Evolutionary conservation across 371 early-diverging fungal genomes (phyloP), one percentile per base, ranked within the genome.

Genomic region (Paraphysoderma sedebokerense): DNA sequence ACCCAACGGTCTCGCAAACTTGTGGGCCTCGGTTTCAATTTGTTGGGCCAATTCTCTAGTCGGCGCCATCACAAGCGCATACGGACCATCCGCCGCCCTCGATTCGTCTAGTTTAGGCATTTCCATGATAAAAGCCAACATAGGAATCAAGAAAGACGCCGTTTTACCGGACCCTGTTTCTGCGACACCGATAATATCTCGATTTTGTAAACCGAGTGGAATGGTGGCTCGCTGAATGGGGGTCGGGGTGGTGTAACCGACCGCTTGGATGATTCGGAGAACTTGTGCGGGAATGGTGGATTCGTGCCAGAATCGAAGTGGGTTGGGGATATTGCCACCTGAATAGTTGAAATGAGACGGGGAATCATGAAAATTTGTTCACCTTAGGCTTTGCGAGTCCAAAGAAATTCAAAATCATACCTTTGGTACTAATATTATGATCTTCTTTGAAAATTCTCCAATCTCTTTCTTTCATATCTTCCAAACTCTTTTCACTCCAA

Each of bases 381-480:
- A n/a, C n/a, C n/a, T 34, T n/a, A 12, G 35, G n/a, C 12, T 20
- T 26, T 20, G 20, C 17, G n/a, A 3, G 3, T 27, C 5, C 27
- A 13, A 8, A n/a, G 17, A n/a, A 12, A 22, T 17, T 9, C 17
- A 19, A 35, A 0, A 5, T 17, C 39, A 27, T 56, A 59, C 91
- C 96, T 63, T 92, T 93, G 56, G 87, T 86, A 1, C 91, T 64
- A 30, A 97, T 96, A 52, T 81, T 85, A 63, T 82, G 93, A 52
- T 97, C 98, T 59, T 97, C 96, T 53, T 88, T 89, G 61, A 97
- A 92, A 49, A 97, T 97, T 62, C 98, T 85, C 97, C 97, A 97
- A 54, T 97, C 98, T 55, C 98, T 70, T 55, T 92, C 92, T 42
- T 65, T 72, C 97, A 97, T 97, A 51, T 92, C 82, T 3, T 62